phyloP scores from a whole-genome alignment of 1,284 basidiomycete genomes.

The Cryptococcus amylolentus region DNA sequence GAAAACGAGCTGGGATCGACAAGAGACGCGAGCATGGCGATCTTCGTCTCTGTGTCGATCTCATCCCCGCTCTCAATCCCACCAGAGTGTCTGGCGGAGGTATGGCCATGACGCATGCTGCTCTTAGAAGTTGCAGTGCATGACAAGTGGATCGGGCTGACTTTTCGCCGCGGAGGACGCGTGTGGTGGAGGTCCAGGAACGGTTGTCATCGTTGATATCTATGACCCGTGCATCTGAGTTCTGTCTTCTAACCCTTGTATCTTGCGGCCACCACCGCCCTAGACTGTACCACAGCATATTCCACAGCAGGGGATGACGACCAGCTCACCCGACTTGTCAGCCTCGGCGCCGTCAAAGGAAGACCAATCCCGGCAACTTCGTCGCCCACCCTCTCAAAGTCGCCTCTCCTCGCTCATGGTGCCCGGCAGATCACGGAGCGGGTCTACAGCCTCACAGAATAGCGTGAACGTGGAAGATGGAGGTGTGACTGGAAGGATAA shows the following conservation, averaged over 20 bases:
- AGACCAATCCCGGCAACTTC: constrained; percentile 14
- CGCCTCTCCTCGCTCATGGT: constrained; percentile 39
- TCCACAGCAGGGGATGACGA: too few relatives aligned
- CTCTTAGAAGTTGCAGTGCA: not conserved
- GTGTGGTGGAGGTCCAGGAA: too few relatives aligned
- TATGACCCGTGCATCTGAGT: not conserved
- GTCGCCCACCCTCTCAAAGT: constrained; percentile 35
- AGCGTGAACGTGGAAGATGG: constrained; percentile 31
- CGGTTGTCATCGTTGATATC: too few relatives aligned
- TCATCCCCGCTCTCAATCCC: constrained; percentile 1
- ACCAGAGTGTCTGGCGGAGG: not conserved
- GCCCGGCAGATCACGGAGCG: constrained; percentile 34
- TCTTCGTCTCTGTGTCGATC: constrained; percentile 28
- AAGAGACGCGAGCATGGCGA: constrained; percentile 40
- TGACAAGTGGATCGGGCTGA: not conserved
- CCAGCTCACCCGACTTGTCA: not conserved
- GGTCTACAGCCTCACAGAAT: constrained; percentile 26
- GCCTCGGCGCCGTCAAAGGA: constrained; percentile 4
- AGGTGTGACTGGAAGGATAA: constrained; percentile 29
- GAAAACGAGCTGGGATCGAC: constrained; percentile 42
- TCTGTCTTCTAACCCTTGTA: not conserved
- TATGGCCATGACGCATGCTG: not conserved
- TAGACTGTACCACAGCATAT: too few relatives aligned
- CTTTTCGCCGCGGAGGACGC: too few relatives aligned
- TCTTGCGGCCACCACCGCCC: not conserved